These are phyloP conservation scores for sunflower (Helianthus annuus) DNA, from an alignment of 129 eudicot species.

Conservation along the genomic window DNA sequence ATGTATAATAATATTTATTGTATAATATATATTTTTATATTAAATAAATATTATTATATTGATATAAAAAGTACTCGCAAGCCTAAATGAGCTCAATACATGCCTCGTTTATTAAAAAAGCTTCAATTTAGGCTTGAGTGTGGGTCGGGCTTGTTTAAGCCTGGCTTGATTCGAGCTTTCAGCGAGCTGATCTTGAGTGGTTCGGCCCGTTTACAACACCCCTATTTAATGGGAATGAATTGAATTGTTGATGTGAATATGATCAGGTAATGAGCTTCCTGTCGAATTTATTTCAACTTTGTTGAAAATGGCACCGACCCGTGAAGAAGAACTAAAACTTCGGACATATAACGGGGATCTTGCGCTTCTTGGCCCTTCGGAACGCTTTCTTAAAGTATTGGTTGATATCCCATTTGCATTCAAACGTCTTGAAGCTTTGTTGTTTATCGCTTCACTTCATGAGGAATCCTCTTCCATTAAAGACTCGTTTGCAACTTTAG, in stretches of 20 bases:
- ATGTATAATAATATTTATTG: no score
- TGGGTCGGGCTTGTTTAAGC: no score
- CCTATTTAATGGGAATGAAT: neutral
- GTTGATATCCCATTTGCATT: slow-evolving; percentile 44
- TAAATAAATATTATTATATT: no score
- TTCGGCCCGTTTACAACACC: no score
- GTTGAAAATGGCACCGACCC: slow-evolving; percentile 87
- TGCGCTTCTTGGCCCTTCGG: slow-evolving; percentile 42
- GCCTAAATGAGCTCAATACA: no score
- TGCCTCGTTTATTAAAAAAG: no score
- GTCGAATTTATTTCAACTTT: slow-evolving; percentile 66
- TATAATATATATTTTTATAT: no score
- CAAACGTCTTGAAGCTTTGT: slow-evolving; percentile 41
- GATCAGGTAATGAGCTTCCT: slow-evolving; percentile 80
- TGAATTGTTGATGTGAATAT: slow-evolving; percentile 9
- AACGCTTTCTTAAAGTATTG: slow-evolving; percentile 39
- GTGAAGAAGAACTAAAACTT: slow-evolving; percentile 81
- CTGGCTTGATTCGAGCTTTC: no score
- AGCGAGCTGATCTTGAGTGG: no score
- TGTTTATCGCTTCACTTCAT: slow-evolving; percentile 30
- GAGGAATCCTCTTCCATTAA: slow-evolving; percentile 56
- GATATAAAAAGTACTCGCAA: no score
- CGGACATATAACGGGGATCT: slow-evolving; percentile 60
- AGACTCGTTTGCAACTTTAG: slow-evolving; percentile 34
- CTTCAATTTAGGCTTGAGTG: no score